These are phyloP conservation scores for Dioszegia crocea DNA, from an alignment of 768 basidiomycete species.

Conservation along the genomic window DNA sequence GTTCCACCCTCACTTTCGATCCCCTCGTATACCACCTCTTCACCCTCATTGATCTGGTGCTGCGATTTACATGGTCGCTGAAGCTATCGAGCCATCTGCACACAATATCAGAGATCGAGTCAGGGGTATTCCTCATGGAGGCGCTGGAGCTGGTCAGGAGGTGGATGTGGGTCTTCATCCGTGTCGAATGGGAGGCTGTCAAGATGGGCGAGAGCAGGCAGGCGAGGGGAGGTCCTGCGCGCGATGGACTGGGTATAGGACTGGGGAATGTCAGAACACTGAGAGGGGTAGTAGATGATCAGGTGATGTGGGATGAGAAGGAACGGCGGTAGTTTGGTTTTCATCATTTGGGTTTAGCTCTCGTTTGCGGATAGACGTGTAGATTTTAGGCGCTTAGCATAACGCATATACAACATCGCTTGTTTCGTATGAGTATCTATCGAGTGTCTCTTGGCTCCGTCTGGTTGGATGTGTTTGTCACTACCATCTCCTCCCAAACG, in stretches of 20 bases:
- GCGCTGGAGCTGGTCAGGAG: constrained; percentile 79
- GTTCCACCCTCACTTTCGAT: constrained; percentile 69
- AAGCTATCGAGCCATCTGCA: constrained; percentile 84
- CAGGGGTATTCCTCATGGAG: constrained; percentile 83
- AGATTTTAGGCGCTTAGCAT: background rate
- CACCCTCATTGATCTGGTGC: constrained; percentile 74
- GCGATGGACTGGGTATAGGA: constrained; percentile 14
- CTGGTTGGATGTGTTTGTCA: background rate
- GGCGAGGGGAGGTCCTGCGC: background rate
- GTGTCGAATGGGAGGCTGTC: constrained; percentile 93
- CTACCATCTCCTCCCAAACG: constrained; percentile 33
- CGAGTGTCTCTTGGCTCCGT: no score
- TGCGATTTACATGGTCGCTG: constrained; percentile 90
- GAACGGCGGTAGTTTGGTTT: background rate
- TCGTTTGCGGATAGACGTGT: background rate
- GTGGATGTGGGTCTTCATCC: constrained; percentile 98
- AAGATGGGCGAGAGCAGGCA: constrained; percentile 53
- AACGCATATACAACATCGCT: constrained; percentile 5
- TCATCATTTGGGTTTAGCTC: background rate
- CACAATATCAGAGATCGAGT: constrained; percentile 69
- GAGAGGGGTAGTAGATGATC: background rate
- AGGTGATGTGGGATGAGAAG: constrained; percentile 4
- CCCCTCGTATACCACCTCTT: constrained; percentile 73
- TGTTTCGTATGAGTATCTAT: background rate
- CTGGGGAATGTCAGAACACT: constrained; percentile 4